phyloP scores from a whole-genome alignment of 1,284 basidiomycete genomes.

The Tilletiopsis washingtonensis region DNA sequence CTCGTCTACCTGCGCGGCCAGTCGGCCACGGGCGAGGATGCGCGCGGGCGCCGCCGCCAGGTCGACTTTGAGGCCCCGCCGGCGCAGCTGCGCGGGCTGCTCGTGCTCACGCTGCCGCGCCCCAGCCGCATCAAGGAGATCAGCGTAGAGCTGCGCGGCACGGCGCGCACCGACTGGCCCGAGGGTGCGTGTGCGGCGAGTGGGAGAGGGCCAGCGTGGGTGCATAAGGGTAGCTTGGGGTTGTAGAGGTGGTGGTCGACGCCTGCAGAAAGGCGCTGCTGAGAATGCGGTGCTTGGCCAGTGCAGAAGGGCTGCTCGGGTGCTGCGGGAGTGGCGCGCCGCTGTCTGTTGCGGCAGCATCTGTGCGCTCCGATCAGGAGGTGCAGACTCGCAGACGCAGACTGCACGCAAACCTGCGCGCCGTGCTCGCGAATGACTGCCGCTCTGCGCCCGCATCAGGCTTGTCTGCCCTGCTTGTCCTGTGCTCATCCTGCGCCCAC shows the following conservation, averaged over 20 bases:
- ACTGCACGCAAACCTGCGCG: background rate
- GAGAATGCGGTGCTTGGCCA: no score
- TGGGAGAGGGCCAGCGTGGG: no score
- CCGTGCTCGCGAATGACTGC: background rate
- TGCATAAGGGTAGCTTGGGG: no score
- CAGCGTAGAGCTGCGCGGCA: conserved; percentile 68
- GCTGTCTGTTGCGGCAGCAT: no score
- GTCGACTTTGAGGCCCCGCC: conserved; percentile 54
- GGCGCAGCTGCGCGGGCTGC: conserved; percentile 76
- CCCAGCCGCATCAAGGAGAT: conserved; percentile 81
- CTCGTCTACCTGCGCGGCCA: conserved; percentile 42
- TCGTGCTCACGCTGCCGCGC: conserved; percentile 71
- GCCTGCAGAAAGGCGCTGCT: no score
- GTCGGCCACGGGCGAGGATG: conserved; percentile 24
- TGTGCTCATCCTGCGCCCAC: conserved; percentile 2
- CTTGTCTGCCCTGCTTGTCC: no score
- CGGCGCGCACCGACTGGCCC: conserved; percentile 63
- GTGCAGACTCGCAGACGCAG: background rate
- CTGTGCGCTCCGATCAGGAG: no score
- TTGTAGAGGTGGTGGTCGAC: no score
- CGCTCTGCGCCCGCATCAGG: no score
- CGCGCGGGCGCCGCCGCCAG: conserved; percentile 23
- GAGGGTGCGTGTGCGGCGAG: conserved; percentile 72
- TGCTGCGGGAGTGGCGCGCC: no score
- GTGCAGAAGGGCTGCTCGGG: no score